Base-by-base conservation (phyloP, 176 grass and related monocot species). In the Oryza punctata region DNA sequence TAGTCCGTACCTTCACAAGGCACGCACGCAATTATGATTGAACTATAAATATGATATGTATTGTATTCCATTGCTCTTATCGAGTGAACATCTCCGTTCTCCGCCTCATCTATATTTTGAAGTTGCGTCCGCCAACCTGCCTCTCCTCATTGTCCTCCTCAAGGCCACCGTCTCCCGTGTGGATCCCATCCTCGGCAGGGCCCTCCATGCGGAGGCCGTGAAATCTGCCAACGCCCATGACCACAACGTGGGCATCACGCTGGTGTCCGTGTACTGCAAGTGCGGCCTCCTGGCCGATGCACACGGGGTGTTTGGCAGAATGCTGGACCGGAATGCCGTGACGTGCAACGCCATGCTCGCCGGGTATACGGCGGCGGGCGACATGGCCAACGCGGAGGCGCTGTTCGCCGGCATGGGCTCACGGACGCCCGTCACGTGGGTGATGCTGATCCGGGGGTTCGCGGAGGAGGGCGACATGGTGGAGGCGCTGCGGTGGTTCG, bases 261-360 rank as follows among this genome's bases (percentile, higher is more conserved):
- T 94, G 2, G 87, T 94, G 33, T 94, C 89, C 1, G 68, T 88
- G 92, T 91, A 88, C 75, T 72, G 81, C 63, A 91, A 91, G 45
- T 44, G 87, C 71, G 69, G 78, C 60, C 84, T 59, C 13, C 46
- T 84, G 9, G 64, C 6, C 0, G 65, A 85, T 44, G 92, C 85
- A 1, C 66, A 65, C 26, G 52, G 59, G 44, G 18, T 81, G 81
- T 94, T 94, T 29, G 87, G 91, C 32, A 81, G 78, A 83, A 89
- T 87, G 84, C 78, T 85, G 2, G 57, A 69, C 2, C 75, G 89
- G 78, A 94, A 85, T 72, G 46, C 29, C 16, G 87, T 94, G 26
- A 83, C 84, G 0, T 69, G 25, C 43, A 91, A 91, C 15, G 89
- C 92, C 3, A 78, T 94, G 65, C 85, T 91, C 33, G 38, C 30